Evolutionary conservation across 2,329 filamentous ascomycete genomes (phyloP), one percentile per base, ranked within the genome.

Genomic region (Aspergillus transmontanensis): DNA sequence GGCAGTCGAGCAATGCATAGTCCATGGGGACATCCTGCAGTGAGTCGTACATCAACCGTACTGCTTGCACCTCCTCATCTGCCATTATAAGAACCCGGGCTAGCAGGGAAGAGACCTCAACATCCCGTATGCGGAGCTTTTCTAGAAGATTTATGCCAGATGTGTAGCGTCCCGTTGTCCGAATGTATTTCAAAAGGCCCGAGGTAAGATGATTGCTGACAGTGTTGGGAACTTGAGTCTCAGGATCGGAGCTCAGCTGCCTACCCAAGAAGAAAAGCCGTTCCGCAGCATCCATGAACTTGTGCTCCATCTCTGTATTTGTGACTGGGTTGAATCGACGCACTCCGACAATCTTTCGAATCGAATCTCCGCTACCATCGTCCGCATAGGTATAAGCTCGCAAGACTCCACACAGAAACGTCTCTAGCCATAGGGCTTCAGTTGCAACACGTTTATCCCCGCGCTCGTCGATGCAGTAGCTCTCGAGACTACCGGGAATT

Each of bases 81-180:
- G 93, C 95, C 84, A 95, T 93, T 70, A 98, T 91, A 69, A 97
- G 87, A 28, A 99, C 93, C 71, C 92, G 93, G 30, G 95, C 91
- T 26, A 99, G 84, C 1, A 99, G 83, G 0, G 95, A 98, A 0
- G 95, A 96, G 1, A 99, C 94, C 75, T 99, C 95, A 1, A 94
- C 88, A 73, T 97, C 96, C 66, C 93, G 90, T 12, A 89, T 89
- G 51, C 94, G 90, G 56, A 99, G 86, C 80, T 99, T 99, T 79
- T 98, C 93, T 72, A 99, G 99, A 0, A 99, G 85, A 70, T 99
- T 99, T 78, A 99, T 97, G 16, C 94, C 95, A 0, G 95, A 98
- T 10, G 94, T 87, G 72, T 95, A 97, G 64, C 95, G 89, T 21
- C 95, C 96, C 0, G 94, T 98, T 0, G 95, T 99, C 71, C 94